Percentiles rank a stretch among this genome's conserved stretches.
phyloP scores from a whole-genome alignment of 2,329 filamentous ascomycete species.

The Apiospora malaysiana region DNA sequence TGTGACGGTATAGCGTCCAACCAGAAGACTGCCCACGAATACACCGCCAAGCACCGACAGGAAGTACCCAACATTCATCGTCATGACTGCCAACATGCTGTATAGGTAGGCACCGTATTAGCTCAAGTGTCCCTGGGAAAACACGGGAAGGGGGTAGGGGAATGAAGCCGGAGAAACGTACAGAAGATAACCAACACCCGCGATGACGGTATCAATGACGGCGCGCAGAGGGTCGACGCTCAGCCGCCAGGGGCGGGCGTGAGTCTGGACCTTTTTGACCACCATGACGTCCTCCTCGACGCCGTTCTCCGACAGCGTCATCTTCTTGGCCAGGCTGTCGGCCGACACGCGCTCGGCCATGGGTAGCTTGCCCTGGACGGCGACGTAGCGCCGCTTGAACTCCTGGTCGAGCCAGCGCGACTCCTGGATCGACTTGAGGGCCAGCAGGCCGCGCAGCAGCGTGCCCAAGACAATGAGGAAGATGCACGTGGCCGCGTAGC shows the following conservation, averaged over 20 bases:
- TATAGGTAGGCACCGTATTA: not conserved
- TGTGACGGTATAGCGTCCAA: constrained; percentile 70
- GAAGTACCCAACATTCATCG: constrained; percentile 42
- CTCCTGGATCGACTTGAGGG: constrained; percentile 69
- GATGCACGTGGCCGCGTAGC: constrained; percentile 89
- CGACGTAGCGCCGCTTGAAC: constrained; percentile 76
- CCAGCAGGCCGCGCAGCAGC: constrained; percentile 73
- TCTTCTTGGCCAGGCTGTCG: constrained; percentile 67
- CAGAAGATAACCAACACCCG: constrained; percentile 41
- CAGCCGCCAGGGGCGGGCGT: constrained; percentile 76
- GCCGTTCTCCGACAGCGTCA: constrained; percentile 75
- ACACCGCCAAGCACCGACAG: constrained; percentile 45
- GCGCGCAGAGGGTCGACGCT: constrained; percentile 60
- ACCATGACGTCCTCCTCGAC: constrained; percentile 82
- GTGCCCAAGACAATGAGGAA: constrained; percentile 82
- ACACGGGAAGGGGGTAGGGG: too few species aligned
- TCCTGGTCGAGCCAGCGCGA: constrained; percentile 73
- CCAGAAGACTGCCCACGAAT: constrained; percentile 83
- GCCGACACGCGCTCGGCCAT: constrained; percentile 64
- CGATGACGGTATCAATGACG: constrained; percentile 37
- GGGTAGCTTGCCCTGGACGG: constrained; percentile 68
- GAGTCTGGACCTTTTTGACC: constrained; percentile 61
- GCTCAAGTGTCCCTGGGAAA: not conserved
- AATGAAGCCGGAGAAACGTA: constrained; percentile 27
- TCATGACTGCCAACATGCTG: constrained; percentile 44